Evolutionary conservation across 495 filamentous ascomycete species (phyloP), one percentile per base, ranked within the genome.

Genomic region (Penicillium tannophilum): DNA sequence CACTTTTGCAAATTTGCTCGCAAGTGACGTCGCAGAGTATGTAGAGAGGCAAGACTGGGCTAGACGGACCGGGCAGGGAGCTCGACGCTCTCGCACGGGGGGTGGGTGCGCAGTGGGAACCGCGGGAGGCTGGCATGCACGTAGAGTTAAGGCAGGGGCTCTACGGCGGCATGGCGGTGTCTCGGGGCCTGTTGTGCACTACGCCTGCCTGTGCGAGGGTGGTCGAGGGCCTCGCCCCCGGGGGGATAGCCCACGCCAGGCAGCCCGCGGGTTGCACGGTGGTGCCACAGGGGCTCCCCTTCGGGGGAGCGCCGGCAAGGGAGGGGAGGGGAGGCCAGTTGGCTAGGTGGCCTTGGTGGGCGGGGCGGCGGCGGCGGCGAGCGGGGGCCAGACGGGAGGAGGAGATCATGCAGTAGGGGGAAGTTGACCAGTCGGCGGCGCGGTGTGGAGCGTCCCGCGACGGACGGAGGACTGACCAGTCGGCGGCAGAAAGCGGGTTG

Each of bases 11-110:
- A 11, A n/a, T 26, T 43, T 20, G 20, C 10, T 8, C 24, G 45
- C 23, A 67, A 64, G 45, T 20, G 14, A 10, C 4, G 54, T 64
- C 57, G 64, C 62, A 56, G 64, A 39, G 57, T 63, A 56, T 63
- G 46, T 68, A 54, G 62, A 55, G 46, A 64, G 47, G 43, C 10
- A 41, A 62, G 62, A 50, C 19, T n/a, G 43, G 43, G 43, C 43
- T n/a, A 20, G 43, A 45, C 43, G 43, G 43, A 10, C 43, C 43
- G 36, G 36, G 12, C 41, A 17, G 41, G 41, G 28, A 28, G 28
- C 28, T 28, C 28, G 28, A 28, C 28, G 28, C 28, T 28, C 28
- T 28, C 28, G 28, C 28, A 17, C 42, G 19, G 42, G 19, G 17
- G 14, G 19, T 14, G 19, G 42, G 42, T 17, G 44, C 44, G 20